phyloP scores from a whole-genome alignment of 148 eudicot genomes.

The Amaranthus hypochondriacus region DNA sequence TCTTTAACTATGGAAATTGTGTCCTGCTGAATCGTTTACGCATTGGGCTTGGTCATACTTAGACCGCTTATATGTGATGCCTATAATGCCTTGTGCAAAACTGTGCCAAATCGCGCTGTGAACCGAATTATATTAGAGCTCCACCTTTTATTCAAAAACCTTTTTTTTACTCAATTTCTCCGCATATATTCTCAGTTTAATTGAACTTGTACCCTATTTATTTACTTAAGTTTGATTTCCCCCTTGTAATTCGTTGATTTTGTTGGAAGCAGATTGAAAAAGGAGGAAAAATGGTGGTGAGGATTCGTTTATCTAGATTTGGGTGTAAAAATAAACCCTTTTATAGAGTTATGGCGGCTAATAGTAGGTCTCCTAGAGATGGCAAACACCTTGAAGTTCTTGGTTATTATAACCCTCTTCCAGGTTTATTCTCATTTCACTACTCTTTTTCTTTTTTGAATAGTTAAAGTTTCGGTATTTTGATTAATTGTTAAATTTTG shows the following conservation, averaged over 20 bases:
- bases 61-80: too few relatives aligned
- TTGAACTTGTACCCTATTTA: not conserved
- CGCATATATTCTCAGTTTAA: not conserved
- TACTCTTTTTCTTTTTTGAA: not conserved
- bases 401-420: constrained; percentile 89
- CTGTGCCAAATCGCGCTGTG: too few relatives aligned
- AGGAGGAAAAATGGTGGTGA: constrained; percentile 58
- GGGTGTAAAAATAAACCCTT: constrained; percentile 84
- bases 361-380: constrained; percentile 86
- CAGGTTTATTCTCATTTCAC: constrained; percentile 38
- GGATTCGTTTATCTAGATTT: constrained; percentile 67
- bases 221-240: not conserved
- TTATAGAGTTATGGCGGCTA: constrained; percentile 87
- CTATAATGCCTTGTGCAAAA: too few relatives aligned
- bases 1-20: too few relatives aligned
- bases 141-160: not conserved
- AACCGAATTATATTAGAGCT: too few relatives aligned
- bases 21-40: too few relatives aligned
- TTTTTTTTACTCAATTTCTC: not conserved
- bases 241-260: not conserved
- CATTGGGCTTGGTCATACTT: too few relatives aligned
- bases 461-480: not conserved
- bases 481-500: constrained; percentile 12
- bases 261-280: not conserved
- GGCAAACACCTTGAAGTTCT: constrained; percentile 92